Percentiles rank a stretch among this genome's conserved stretches.
Evolutionary conservation across 2,329 filamentous ascomycete species (phyloP).

Genomic region (Drechslerella dactyloides): DNA sequence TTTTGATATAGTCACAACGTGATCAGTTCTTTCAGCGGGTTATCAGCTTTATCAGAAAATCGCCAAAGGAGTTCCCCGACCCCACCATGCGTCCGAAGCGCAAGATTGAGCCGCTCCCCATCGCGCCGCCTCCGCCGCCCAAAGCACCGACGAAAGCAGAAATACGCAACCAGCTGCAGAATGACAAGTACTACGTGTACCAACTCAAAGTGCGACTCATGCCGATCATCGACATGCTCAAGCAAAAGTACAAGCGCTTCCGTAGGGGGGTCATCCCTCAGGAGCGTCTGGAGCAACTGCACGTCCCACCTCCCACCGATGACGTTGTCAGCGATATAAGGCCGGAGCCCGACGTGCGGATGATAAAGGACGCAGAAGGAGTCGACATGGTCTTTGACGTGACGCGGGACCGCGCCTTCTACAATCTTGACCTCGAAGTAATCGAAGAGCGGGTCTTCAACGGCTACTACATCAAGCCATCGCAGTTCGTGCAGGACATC

Average conservation of each 20-base stretch:
- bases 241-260: constrained; percentile 86
- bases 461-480: constrained; percentile 89
- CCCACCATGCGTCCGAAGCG: constrained; percentile 85
- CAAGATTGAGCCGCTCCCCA: constrained; percentile 75
- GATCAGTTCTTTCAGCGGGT: constrained; percentile 79
- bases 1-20: constrained; percentile 64
- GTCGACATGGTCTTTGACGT: constrained; percentile 77
- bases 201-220: constrained; percentile 86
- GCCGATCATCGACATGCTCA: constrained; percentile 96
- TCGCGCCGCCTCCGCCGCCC: constrained; percentile 74
- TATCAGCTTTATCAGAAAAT: constrained; percentile 76
- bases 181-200: constrained; percentile 83
- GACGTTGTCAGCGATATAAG: constrained; percentile 67
- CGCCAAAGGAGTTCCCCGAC: constrained; percentile 85
- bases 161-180: constrained; percentile 77
- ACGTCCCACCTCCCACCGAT: constrained; percentile 54
- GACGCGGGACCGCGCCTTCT: constrained; percentile 82
- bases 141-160: constrained; percentile 76
- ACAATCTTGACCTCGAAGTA: constrained; percentile 89
- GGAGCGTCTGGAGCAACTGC: constrained; percentile 51
- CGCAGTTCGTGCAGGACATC: constrained; percentile 88
- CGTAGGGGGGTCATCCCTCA: constrained; percentile 73
- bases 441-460: constrained; percentile 98
- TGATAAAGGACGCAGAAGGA: constrained; percentile 78
- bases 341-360: constrained; percentile 62